Evolutionary conservation across 140 eudicot genomes (phyloP), one percentile per base, ranked within the genome.

Genomic region (Erigeron philadelphicus): DNA sequence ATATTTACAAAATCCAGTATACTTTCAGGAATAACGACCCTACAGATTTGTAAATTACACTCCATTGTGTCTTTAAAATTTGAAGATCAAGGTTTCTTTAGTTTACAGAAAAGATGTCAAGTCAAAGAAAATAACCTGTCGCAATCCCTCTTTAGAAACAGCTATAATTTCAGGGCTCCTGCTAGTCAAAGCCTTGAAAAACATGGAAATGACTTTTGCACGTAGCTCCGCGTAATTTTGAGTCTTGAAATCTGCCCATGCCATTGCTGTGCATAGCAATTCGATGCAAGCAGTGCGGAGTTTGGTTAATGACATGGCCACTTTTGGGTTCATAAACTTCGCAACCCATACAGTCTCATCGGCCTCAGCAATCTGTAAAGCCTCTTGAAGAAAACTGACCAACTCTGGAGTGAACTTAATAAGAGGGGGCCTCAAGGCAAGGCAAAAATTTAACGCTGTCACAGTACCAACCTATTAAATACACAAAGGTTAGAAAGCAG

Each of bases 391-490:
- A 82, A 93, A 93, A 73, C 72, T 93, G 67, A 93, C 87, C 31
- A 93, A 80, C 65, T 93, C 99, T 15, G 82, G 88, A 19, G 99
- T 93, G 80, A 94, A 84, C 82, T 94, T 94, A 8, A 94, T 83
- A 67, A 94, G 97, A n/a, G 99, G 99, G 38, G 99, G 99, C 86
- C 99, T 89, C 85, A 94, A 84, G 46, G 97, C 99, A 69, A 94
- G 78, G 71, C 99, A 94, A 77, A 94, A 94, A 79, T 89, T 94
- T 79, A 94, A 83, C 53, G 99, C 97, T 55, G 97, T 94, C 68
- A 94, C 97, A 0, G 97, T 94, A 53, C 99, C 99, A 68, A 94
- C 97, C 98, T 91, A 76, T 8, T 25, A 18, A 59, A 73, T 21
- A 77, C 69, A 68, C 11, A 74, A 45, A 25, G 19, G 68, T 66